These are phyloP conservation scores for Dipodascus geniculatus DNA, from an alignment of 805 yeast species.

Conservation along the genomic window DNA sequence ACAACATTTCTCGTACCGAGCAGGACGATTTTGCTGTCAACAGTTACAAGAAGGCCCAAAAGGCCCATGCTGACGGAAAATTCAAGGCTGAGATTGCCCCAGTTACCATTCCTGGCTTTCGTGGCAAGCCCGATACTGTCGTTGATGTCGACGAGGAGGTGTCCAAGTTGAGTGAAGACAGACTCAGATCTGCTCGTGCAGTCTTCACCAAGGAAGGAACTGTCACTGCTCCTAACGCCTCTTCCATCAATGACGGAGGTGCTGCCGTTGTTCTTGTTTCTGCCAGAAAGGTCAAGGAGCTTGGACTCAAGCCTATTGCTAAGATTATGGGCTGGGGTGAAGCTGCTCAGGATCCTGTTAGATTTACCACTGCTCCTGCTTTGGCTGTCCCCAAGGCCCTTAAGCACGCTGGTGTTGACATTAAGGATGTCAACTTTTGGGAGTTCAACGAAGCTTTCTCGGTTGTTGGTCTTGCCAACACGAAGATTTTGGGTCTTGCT, in stretches of 20 bases:
- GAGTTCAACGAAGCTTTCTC: constrained; percentile 98
- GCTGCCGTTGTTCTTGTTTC: constrained; percentile 88
- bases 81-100: constrained; percentile 78
- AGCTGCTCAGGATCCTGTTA: constrained; percentile 90
- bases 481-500: constrained; percentile 49
- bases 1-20: constrained; percentile 62
- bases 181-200: constrained; percentile 74
- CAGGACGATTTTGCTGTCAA: constrained; percentile 83
- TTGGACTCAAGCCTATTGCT: constrained; percentile 81
- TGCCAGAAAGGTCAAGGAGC: constrained; percentile 72
- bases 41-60: constrained; percentile 78
- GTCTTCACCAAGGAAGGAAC: constrained; percentile 95
- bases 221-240: constrained; percentile 94
- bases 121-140: constrained; percentile 72
- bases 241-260: constrained; percentile 95
- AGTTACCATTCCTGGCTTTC: constrained; percentile 73
- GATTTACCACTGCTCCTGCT: constrained; percentile 93
- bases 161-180: constrained; percentile 62
- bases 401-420: constrained; percentile 61
- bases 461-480: constrained; percentile 89
- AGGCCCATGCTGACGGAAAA: constrained; percentile 72
- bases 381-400: constrained; percentile 93
- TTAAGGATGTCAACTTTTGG: constrained; percentile 69
- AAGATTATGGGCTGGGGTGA: constrained; percentile 93
- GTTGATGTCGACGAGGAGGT: constrained; percentile 78